These are phyloP conservation scores for Colletotrichum australisinense DNA, from an alignment of 2,329 filamentous ascomycete species.

Conservation along the genomic window DNA sequence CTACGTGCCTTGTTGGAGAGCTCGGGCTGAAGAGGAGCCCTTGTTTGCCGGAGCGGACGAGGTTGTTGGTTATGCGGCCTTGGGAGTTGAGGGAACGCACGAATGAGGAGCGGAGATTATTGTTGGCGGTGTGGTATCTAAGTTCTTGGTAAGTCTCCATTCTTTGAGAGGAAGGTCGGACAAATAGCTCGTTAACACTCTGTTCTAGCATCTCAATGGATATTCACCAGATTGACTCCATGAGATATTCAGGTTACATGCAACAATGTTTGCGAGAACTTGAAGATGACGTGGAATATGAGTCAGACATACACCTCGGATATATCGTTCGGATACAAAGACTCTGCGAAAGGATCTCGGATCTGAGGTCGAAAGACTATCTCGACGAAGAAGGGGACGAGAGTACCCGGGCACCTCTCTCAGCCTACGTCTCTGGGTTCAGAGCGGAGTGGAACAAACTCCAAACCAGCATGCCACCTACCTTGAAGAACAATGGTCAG, in stretches of 20 bases:
- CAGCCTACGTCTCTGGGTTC: conserved; percentile 59
- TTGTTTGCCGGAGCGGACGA: conserved; percentile 53
- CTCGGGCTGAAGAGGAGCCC: conserved; percentile 57
- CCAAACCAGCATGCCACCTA: conserved; percentile 46
- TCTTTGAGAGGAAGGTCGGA: rapidly evolving
- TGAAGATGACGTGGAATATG: conserved; percentile 54
- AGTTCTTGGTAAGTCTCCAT: conserved; percentile 58
- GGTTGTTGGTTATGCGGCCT: conserved; percentile 54
- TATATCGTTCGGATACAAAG: conserved; percentile 61
- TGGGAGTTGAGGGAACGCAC: conserved; percentile 52
- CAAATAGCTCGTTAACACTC: neutral
- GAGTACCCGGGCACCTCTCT: conserved; percentile 52
- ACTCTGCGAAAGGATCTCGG: conserved; percentile 61
- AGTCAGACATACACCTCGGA: conserved; percentile 58
- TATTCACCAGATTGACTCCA: conserved; percentile 57
- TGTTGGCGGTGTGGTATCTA: conserved; percentile 66
- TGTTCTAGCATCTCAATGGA: conserved; percentile 52
- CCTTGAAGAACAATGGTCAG: conserved; percentile 53
- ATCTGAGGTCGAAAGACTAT: conserved; percentile 50
- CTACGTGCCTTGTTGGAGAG: conserved; percentile 58
- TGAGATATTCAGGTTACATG: conserved; percentile 64
- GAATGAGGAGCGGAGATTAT: conserved; percentile 63
- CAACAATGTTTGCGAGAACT: conserved; percentile 61
- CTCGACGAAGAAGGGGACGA: conserved; percentile 46
- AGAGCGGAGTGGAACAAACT: conserved; percentile 58